Base-by-base conservation (phyloP, 148 eudicot species). In the Polygonum maritimum region DNA sequence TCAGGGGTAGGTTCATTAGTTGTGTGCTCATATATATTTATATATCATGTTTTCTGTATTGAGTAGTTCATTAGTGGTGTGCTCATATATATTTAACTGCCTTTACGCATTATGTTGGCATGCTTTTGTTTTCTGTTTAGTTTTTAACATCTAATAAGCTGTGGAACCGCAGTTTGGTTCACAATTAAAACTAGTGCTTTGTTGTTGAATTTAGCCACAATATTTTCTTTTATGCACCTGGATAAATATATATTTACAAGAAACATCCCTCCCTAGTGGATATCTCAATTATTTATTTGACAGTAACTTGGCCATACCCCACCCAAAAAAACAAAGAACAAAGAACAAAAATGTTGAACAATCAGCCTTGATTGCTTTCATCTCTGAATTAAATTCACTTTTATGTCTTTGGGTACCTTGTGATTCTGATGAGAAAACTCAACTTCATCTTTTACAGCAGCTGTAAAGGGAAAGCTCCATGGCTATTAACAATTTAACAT, bases 1-100 rank as follows among this genome's bases (percentile, higher is more conserved):
- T 35, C 71, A 22, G 41, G 41, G 44, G 71, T 67, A 67, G 35
- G 71, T 16, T 75, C 18, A 54, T 75, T 55, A 75, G 9, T n/a
- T 14, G 14, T 63, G 3, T 72, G 13, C 21, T 72, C 51, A 63
- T 18, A 14, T 26, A 33, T 26, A 57, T 40, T 48, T 31, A 57
- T 57, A 57, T 19, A 14, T 15, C 16, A 16, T 49, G 19, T 21
- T 1, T 57, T 19, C 31, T 26, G 31, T 26, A 26, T 26, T 26
- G 31, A 26, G 31, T 26, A 26, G 31, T 26, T 26, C 31, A 26
- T 26, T 26, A 26, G 31, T 26, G 31, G 31, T 26, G 31, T 26
- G 31, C 31, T 26, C 31, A 26, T 26, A 26, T 26, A 26, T 26
- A 26, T 26, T 26, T 26, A 26, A 26, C 31, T 26, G 31, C 31